Evolutionary conservation across 306 rosid genomes (phyloP), one percentile per base, ranked within the genome.

Genomic region (Cicer arietinum): DNA sequence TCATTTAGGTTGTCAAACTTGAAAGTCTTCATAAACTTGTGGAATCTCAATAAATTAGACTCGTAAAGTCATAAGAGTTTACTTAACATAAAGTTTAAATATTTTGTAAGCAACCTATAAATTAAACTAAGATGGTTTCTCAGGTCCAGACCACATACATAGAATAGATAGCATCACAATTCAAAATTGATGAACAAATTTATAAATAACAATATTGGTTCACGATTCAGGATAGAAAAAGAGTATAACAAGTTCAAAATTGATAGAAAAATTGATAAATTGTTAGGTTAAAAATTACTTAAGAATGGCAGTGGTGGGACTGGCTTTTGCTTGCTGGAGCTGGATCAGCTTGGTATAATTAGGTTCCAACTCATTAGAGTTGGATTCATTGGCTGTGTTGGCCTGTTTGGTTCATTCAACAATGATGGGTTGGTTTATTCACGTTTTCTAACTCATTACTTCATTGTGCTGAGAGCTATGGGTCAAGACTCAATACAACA

Each of bases 21-120:
- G 39, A 22, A 14, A 39, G 7, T 7, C 68, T 62, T 37, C 3
- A 1, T 62, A 62, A 37, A 40, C 10, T 14, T 40, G 22, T 14
- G 47, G 47, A 40, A 62, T 62, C 22, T n/a, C 10, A 39, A 8
- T 39, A 62, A 40, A 62, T 5, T 39, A 8, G 68, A 14, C 25
- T 62, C 48, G 1, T 14, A 12, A 40, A 0, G 7, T 40, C 10
- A 7, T 62, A 16, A 62, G 67, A 62, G 47, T 13, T 39, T 39
- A 62, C 67, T 39, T 62, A 39, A 62, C 46, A 62, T 25, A 22
- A 25, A 62, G 39, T n/a, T 39, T n/a, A 37, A 62, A 62, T 62
- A 62, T 62, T 40, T 62, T 60, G 46, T 61, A 6, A 7, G 68
- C 30, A 14, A 40, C 12, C 48, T 40, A 8, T 58, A n/a, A 60